Evolutionary conservation across 352 stramenopile species (phyloP), one percentile per base, ranked within the genome.

Genomic region (Globisporangium orthogonon): DNA sequence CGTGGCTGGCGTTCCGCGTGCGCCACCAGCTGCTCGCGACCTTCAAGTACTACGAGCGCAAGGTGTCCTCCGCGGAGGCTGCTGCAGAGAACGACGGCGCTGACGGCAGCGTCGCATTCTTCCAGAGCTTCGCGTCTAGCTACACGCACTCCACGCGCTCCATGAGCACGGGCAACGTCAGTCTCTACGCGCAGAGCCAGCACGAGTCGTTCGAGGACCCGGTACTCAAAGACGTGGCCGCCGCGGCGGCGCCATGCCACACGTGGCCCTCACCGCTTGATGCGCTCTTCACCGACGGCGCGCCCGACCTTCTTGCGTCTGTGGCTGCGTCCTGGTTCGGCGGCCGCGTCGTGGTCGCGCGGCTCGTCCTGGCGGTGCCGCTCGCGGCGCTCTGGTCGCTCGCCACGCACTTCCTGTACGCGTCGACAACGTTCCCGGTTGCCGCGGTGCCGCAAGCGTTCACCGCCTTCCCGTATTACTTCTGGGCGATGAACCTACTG

Each of bases 1-100:
- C 71, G 23, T 86, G 76, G 76, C 55, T 86, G 15, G 74, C 73
- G 14, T 75, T 77, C 54, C 71, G 69, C 10, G 78, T 86, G 55
- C 68, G 76, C 41, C 56, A 66, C 31, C 68, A 78, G 50, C 62
- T 83, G 33, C 49, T 79, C 18, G 54, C 56, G 15, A 83, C 71
- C 13, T 76, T 71, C 45, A 59, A 72, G 47, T 79, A 67, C 65
- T 79, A 79, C 41, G 71, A 79, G 43, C 62, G 67, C 53, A 40
- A 62, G 18, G 52, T 18, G 17, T n/a, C 9, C 7, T 15, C 43
- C 63, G 54, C 11, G 3, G 63, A 52, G 15, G 48, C 63, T 18
- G 44, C 47, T 6, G 52, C 52, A 2, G 54, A 56, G 4, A 44
- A 70, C 31, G 60, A 71, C 1, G 23, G 23, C 23, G 23, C 23